A percentile compares a stretch with the other conserved stretches of the same genome.
Conservation (phyloP, 345 rosid species). For the Passiflora organensis region DNA sequence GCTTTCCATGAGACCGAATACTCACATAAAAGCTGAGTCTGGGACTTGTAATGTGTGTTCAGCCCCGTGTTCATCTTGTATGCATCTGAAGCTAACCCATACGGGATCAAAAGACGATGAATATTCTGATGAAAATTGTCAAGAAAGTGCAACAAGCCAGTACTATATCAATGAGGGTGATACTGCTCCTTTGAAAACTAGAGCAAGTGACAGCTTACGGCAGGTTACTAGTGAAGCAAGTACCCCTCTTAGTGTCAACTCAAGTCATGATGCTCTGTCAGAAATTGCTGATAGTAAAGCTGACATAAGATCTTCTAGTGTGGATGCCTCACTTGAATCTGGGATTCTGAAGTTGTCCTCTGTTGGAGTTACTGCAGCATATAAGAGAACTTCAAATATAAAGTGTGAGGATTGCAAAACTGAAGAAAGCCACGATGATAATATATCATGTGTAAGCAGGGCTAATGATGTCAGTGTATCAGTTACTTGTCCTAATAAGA, state of each 20-base stretch:
- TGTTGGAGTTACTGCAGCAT: constrained; percentile 26
- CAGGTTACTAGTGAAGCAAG: constrained; percentile 56
- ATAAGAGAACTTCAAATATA: constrained; percentile 28
- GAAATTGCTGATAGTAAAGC: constrained; percentile 61
- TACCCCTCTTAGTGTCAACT: constrained; percentile 40
- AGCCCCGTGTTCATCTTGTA: constrained; percentile 82
- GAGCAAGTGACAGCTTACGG: constrained; percentile 31
- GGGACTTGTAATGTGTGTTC: constrained; percentile 78
- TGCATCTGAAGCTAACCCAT: constrained; percentile 45
- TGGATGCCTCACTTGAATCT: constrained; percentile 37
- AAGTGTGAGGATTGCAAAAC: constrained; percentile 31
- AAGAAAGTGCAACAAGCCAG: constrained; percentile 43
- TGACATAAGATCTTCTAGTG: constrained; percentile 36
- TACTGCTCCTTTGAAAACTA: constrained; percentile 20
- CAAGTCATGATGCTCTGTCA: constrained; percentile 52
- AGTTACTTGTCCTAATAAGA: constrained; percentile 25
- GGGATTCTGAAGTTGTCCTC: constrained; percentile 27
- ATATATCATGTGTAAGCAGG: constrained; percentile 40
- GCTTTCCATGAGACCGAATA: constrained; percentile 42
- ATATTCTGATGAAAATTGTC: constrained; percentile 61
- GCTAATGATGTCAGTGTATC: constrained; percentile 26
- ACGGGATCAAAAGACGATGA: constrained; percentile 54
- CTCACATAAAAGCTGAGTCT: constrained; percentile 44
- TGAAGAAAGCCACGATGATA: constrained; percentile 57
- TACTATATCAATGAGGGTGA: constrained; percentile 46